phyloP scores from a whole-genome alignment of 1,284 basidiomycete genomes.

The Marasmius sp. region DNA sequence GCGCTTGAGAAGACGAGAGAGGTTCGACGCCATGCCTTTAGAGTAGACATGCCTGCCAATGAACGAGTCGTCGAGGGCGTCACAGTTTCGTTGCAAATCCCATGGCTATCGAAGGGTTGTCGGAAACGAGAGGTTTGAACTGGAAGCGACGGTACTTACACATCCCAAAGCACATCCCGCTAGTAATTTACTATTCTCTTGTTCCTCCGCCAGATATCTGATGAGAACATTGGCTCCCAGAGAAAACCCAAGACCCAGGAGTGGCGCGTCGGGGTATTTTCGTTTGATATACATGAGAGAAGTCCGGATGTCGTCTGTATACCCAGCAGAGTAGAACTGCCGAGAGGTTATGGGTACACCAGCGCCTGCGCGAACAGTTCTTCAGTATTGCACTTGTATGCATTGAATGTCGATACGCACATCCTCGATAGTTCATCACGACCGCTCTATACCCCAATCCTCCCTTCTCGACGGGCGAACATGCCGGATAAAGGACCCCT shows the following conservation, averaged over 20 bases:
- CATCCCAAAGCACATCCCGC: slow-evolving; percentile 82
- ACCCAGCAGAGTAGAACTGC: slow-evolving; percentile 84
- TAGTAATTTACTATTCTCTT: slow-evolving; percentile 70
- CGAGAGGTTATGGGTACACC: slow-evolving; percentile 79
- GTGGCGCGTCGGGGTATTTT: slow-evolving; percentile 76
- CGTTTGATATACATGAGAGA: slow-evolving; percentile 78
- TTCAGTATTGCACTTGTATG: neutral
- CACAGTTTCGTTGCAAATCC: slow-evolving; percentile 9
- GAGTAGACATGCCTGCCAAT: slow-evolving; percentile 78
- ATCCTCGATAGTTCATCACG: slow-evolving; percentile 92
- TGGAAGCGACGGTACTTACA: slow-evolving; percentile 41
- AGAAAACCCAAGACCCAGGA: slow-evolving; percentile 91
- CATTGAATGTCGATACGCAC: slow-evolving; percentile 43
- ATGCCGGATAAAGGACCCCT: slow-evolving; percentile 73
- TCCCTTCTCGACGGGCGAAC: slow-evolving; percentile 65
- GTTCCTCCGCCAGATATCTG: slow-evolving; percentile 90
- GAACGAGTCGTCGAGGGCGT: slow-evolving; percentile 46
- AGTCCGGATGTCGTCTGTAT: slow-evolving; percentile 85
- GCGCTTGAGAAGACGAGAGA: slow-evolving; percentile 65
- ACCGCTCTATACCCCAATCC: slow-evolving; percentile 87
- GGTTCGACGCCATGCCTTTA: slow-evolving; percentile 79
- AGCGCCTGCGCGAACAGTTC: slow-evolving; percentile 60
- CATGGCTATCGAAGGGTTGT: slow-evolving; percentile 12
- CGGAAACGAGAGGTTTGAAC: slow-evolving; percentile 7
- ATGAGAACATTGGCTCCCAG: slow-evolving; percentile 92